Conservation (phyloP, 192 early-diverging fungal species). For the Obelidium mucronatum region DNA sequence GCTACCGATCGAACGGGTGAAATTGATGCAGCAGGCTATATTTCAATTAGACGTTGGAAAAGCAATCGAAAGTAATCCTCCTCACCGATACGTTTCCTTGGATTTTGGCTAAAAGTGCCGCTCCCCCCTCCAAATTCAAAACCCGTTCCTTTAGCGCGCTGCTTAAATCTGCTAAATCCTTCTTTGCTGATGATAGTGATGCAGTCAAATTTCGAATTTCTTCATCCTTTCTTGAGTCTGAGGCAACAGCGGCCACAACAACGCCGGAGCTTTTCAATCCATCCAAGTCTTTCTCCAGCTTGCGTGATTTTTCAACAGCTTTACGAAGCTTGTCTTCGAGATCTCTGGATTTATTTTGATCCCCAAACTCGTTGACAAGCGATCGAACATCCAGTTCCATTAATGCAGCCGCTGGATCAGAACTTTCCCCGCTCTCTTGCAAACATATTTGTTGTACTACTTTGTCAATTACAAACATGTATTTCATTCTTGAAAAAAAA, state of each 20-base stretch:
- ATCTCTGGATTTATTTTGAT: slow-evolving; percentile 44
- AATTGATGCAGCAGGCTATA: neutral
- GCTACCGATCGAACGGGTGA: neutral
- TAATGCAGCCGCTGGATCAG: slow-evolving; percentile 50
- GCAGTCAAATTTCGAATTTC: slow-evolving; percentile 28
- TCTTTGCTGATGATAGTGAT: slow-evolving; percentile 34
- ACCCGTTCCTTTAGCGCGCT: slow-evolving; percentile 38
- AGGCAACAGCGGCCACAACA: slow-evolving; percentile 5
- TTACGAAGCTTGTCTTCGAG: slow-evolving; percentile 50
- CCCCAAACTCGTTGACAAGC: slow-evolving; percentile 47
- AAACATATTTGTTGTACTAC: slow-evolving; percentile 56
- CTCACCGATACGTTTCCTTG: slow-evolving; percentile 5
- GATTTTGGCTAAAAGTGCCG: slow-evolving; percentile 15
- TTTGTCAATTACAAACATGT: slow-evolving; percentile 59
- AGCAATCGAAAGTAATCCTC: neutral
- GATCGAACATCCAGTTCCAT: slow-evolving; percentile 46
- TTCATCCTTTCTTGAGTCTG: slow-evolving; percentile 18
- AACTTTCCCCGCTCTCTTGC: slow-evolving; percentile 52
- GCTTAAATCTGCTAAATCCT: slow-evolving; percentile 41
- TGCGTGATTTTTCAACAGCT: slow-evolving; percentile 47
- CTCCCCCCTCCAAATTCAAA: slow-evolving; percentile 31
- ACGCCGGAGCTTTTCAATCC: slow-evolving; percentile 23
- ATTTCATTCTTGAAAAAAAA: slow-evolving; percentile 53
- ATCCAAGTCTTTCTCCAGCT: slow-evolving; percentile 59
- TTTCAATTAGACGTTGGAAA: neutral